Base-by-base conservation (phyloP, 2,329 filamentous ascomycete species). In the Laburnicola sp. region DNA sequence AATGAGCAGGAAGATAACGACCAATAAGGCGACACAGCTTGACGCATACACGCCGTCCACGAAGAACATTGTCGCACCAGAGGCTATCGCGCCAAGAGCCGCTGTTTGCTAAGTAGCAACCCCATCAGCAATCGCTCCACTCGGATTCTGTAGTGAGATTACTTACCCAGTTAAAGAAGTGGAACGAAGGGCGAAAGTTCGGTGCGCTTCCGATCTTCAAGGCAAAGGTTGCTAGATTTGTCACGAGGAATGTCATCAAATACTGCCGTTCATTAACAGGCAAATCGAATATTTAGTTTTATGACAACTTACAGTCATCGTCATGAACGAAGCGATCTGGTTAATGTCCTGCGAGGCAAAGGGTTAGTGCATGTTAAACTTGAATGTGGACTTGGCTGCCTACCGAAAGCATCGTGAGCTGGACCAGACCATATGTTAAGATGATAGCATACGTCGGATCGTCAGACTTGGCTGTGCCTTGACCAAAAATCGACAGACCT, bases 221-320 rank as follows among this genome's bases (percentile, higher is more conserved):
- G 1, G 95, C 76, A 63, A 96, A 95, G 60, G 90, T 95, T 5
- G 91, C 91, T 6, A 95, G 74, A 58, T 96, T 95, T 73, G 89
- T 94, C 35, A 93, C 88, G 44, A 95, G 82, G 65, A 95, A 96
- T 0, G 91, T 96, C 87, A 95, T 93, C 65, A 94, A 83, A 67
- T 94, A 95, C 56, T 62, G 27, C 16, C 6, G 26, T 41, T 21
- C 25, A 28, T 21, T 10, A 28, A 11, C 27, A 26, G 6, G 25
- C 21, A 28, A n/a, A 11, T 9, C n/a, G 10, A 4, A 21, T n/a
- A 3, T 8, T 6, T 16, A 3, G 6, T 21, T 6, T 25, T 21
- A 30, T 10, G 28, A n/a, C 25, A 16, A 54, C 59, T 1, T 57
- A 64, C 61, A n/a, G 89, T 88, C 88, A 95, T 95, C 2, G 91